Evolutionary conservation across 768 basidiomycete genomes (phyloP).

Genomic region (Lentinula sp.): DNA sequence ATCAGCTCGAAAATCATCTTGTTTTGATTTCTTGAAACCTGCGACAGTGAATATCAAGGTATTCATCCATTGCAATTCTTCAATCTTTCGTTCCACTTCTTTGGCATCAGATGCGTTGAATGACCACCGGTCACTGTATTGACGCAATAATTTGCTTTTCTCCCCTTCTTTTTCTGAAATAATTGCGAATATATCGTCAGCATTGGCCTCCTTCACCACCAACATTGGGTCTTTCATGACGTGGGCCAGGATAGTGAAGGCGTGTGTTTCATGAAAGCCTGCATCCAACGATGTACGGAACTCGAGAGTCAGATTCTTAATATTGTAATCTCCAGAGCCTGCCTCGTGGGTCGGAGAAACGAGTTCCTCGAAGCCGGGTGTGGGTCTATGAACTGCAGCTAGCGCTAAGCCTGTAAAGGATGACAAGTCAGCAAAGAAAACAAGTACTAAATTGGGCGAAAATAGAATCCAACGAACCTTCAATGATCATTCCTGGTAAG

Average conservation of each 20-base stretch:
- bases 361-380: conserved; percentile 22
- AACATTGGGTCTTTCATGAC: conserved; percentile 40
- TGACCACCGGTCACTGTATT: conserved; percentile 40
- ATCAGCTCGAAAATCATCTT: conserved; percentile 40
- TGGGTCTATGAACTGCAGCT: conserved; percentile 37
- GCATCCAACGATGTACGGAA: not conserved
- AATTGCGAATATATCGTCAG: conserved; percentile 21
- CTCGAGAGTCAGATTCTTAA: not conserved
- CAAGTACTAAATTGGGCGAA: not conserved
- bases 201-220: not conserved
- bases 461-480: conserved; percentile 35
- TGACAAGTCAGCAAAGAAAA: not conserved
- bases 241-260: conserved; percentile 2
- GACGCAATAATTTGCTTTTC: conserved; percentile 32
- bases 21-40: conserved; percentile 35
- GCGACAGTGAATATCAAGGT: conserved; percentile 51
- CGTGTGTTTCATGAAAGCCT: not conserved
- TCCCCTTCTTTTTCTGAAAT: conserved; percentile 18
- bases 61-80: conserved; percentile 56
- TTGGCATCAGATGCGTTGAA: conserved; percentile 25
- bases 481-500: conserved; percentile 51
- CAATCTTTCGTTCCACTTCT: conserved; percentile 48
- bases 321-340: not conserved
- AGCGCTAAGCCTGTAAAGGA: conserved; percentile 45
- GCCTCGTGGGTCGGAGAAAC: conserved; percentile 18